Conservation (phyloP, 2,329 filamentous ascomycete species). For the Samsoniella hepiali region DNA sequence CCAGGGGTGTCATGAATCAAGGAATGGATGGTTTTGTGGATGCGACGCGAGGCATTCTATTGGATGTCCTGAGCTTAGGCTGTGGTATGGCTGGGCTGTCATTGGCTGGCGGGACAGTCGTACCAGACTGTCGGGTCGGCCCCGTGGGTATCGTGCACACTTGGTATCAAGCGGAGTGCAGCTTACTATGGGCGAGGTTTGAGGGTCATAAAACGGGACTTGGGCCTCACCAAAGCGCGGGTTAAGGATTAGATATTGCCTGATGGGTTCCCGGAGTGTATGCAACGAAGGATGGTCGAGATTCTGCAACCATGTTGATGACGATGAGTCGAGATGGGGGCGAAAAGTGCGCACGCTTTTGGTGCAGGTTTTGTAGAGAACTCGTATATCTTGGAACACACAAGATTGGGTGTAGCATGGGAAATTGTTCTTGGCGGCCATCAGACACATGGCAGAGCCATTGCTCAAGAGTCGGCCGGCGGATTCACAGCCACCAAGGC, state of each 20-base stretch:
- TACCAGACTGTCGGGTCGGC: slow-evolving; percentile 20
- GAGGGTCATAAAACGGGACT: not conserved
- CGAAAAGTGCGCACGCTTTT: not conserved
- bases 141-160: slow-evolving; percentile 5
- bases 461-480: not conserved
- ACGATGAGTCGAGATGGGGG: not conserved
- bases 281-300: not conserved
- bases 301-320: not conserved
- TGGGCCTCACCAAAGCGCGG: not conserved
- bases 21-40: slow-evolving; percentile 11
- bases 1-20: not conserved
- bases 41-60: slow-evolving; percentile 11
- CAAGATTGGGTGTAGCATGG: no score
- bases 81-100: not conserved
- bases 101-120: slow-evolving; percentile 18
- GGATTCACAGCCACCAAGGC: no score
- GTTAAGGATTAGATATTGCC: not conserved
- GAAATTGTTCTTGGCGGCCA: not conserved
- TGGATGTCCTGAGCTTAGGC: slow-evolving; percentile 13
- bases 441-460: not conserved
- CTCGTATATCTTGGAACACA: no score
- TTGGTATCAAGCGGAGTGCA: not conserved
- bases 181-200: not conserved
- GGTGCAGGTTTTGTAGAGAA: not conserved
- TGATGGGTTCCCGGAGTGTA: not conserved